A percentile compares a stretch with the other conserved stretches of the same genome.
Evolutionary conservation across 2,329 filamentous ascomycete genomes (phyloP).

Genomic region (Verruconis gallopava): DNA sequence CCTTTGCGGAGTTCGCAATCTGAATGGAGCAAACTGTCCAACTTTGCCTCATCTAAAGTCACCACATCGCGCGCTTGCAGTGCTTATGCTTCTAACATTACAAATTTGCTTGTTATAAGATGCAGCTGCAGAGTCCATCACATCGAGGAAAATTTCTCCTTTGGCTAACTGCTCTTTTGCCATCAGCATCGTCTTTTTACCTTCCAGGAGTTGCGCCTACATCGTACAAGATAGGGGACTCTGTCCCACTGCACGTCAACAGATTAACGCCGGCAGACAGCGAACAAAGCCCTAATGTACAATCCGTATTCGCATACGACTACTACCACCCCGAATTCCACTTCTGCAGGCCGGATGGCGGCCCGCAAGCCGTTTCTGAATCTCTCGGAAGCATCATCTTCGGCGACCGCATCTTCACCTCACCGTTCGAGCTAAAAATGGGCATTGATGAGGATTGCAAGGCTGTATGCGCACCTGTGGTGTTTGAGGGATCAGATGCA

Average conservation of each 20-base stretch:
- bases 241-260: conserved; percentile 84
- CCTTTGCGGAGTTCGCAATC: too few species aligned
- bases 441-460: conserved; percentile 78
- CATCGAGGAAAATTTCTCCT: conserved; percentile 2
- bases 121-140: too few species aligned
- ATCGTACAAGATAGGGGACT: conserved; percentile 69
- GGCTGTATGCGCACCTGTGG: conserved; percentile 50
- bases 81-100: too few species aligned
- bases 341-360: conserved; percentile 71
- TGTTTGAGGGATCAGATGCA: conserved; percentile 52
- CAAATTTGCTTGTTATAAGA: too few species aligned
- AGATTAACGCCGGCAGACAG: conserved; percentile 76
- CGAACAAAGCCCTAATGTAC: conserved; percentile 62
- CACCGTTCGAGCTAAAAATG: conserved; percentile 84
- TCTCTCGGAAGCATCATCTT: conserved; percentile 93
- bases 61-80: too few species aligned
- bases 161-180: conserved; percentile 22
- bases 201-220: conserved; percentile 91
- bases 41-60: too few species aligned
- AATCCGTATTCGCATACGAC: conserved; percentile 90
- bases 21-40: too few species aligned
- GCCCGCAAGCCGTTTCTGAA: conserved; percentile 69
- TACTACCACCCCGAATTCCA: conserved; percentile 84
- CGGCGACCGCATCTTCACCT: conserved; percentile 94
- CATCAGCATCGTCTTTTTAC: conserved; percentile 60